Evolutionary conservation across 2,329 filamentous ascomycete species (phyloP).

Genomic region (Nemania sp.): DNA sequence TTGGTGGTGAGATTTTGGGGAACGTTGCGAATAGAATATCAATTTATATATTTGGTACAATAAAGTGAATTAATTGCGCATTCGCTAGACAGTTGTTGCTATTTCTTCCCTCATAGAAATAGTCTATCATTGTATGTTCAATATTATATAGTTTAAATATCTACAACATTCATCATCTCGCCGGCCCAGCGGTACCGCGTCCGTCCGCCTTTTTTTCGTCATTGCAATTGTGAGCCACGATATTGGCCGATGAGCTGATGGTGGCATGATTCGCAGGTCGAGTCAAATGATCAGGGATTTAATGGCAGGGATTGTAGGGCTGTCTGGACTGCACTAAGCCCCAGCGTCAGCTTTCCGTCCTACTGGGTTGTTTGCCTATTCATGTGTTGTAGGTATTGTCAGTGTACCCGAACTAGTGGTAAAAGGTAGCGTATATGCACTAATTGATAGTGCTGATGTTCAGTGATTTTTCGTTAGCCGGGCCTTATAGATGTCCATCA

Average conservation of each 20-base stretch:
- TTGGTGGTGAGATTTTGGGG: constrained; percentile 24
- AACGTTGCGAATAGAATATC: not conserved
- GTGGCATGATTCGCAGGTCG: constrained; percentile 33
- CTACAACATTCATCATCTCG: not conserved
- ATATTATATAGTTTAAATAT: constrained; percentile 22
- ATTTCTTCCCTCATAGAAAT: constrained; percentile 9
- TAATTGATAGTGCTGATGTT: not conserved
- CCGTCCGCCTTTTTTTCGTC: constrained; percentile 34
- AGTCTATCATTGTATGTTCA: not conserved
- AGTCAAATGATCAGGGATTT: constrained; percentile 29
- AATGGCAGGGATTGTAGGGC: constrained; percentile 19
- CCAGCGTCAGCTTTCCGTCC: not conserved
- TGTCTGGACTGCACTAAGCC: constrained; percentile 7
- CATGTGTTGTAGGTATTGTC: not conserved
- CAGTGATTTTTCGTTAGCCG: too few species aligned
- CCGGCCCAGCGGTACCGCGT: constrained; percentile 14
- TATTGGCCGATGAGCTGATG: constrained; percentile 36
- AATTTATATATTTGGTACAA: not conserved
- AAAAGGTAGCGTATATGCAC: not conserved
- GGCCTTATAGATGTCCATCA: too few species aligned
- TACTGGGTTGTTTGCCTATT: not conserved
- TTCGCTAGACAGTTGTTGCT: not conserved
- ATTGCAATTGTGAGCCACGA: constrained; percentile 15
- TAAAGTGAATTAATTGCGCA: not conserved
- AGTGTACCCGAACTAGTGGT: too few species aligned